phyloP scores from a whole-genome alignment of 2,329 filamentous ascomycete genomes.

The Lachnellula hyalina region DNA sequence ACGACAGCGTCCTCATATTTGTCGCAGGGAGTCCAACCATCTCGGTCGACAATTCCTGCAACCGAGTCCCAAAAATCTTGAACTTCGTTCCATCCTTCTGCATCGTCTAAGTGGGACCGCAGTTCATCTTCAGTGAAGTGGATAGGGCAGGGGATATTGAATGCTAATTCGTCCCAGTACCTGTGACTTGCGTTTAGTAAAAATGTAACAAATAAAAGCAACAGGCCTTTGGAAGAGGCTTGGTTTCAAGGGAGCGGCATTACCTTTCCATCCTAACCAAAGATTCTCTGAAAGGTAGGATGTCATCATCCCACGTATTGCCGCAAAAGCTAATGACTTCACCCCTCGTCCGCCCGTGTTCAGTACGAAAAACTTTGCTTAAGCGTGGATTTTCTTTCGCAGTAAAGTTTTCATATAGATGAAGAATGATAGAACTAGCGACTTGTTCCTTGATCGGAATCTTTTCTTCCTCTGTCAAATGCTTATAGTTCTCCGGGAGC shows the following conservation, averaged over 20 bases:
- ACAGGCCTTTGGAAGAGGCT: background rate
- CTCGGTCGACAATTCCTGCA: slow-evolving; percentile 31
- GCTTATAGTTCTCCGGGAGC: slow-evolving; percentile 25
- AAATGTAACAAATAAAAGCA: slow-evolving; percentile 9
- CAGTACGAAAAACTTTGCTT: slow-evolving; percentile 1
- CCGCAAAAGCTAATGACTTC: slow-evolving; percentile 28
- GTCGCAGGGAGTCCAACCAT: slow-evolving; percentile 35
- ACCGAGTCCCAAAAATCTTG: slow-evolving; percentile 34
- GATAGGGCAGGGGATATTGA: slow-evolving; percentile 27
- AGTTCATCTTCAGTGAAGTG: slow-evolving; percentile 16
- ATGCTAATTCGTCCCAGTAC: slow-evolving; percentile 29
- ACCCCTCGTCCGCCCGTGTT: slow-evolving; percentile 23
- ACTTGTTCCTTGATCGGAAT: slow-evolving; percentile 19
- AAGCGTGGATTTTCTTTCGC: slow-evolving; percentile 26
- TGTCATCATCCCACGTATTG: slow-evolving; percentile 31
- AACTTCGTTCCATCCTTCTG: slow-evolving; percentile 20
- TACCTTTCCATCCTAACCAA: slow-evolving; percentile 31
- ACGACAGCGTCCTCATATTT: slow-evolving; percentile 33
- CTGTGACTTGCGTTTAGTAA: slow-evolving; percentile 14
- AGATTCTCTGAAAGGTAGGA: slow-evolving; percentile 30
- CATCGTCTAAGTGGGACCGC: slow-evolving; percentile 15
- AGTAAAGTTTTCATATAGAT: slow-evolving; percentile 30
- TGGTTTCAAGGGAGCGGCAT: slow-evolving; percentile 9
- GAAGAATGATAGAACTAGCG: slow-evolving; percentile 23
- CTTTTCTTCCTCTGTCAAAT: slow-evolving; percentile 25